Conservation (phyloP, 371 early-diverging fungal species). For the Actinomortierella wolfii region DNA sequence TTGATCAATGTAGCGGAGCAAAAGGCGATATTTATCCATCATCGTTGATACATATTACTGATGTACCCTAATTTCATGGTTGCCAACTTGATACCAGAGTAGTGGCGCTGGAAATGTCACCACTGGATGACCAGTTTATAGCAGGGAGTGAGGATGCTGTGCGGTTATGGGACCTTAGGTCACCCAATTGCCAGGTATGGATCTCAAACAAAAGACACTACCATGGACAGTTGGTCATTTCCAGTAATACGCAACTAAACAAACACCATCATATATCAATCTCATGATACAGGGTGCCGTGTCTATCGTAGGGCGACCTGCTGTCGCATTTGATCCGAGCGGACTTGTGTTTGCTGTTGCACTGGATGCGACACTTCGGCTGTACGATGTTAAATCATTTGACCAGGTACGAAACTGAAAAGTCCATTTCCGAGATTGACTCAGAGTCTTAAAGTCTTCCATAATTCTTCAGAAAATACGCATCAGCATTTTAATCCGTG, state of each 20-base stretch:
- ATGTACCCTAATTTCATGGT: no score
- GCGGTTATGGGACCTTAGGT: slow-evolving; percentile 80
- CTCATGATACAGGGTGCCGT: slow-evolving; percentile 50
- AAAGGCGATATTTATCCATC: no score
- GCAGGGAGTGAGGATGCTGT: slow-evolving; percentile 79
- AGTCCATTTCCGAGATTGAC: no score
- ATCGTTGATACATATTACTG: no score
- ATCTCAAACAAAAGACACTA: neutral
- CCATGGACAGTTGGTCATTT: neutral
- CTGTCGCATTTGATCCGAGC: slow-evolving; percentile 80
- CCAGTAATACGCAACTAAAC: no score
- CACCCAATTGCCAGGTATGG: slow-evolving; percentile 66
- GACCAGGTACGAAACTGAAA: slow-evolving; percentile 47
- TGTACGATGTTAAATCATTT: slow-evolving; percentile 76
- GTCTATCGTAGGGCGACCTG: slow-evolving; percentile 55
- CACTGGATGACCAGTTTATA: slow-evolving; percentile 75
- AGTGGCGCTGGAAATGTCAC: slow-evolving; percentile 76
- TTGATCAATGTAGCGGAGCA: no score
- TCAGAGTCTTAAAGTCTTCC: no score
- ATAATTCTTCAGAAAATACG: no score
- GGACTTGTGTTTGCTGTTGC: slow-evolving; percentile 82
- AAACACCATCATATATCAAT: neutral
- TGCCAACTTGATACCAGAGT: slow-evolving; percentile 54
- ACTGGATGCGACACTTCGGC: slow-evolving; percentile 53
- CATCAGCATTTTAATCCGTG: no score